phyloP scores from a whole-genome alignment of 352 stramenopile species.

The Phytophthora crassamura region DNA sequence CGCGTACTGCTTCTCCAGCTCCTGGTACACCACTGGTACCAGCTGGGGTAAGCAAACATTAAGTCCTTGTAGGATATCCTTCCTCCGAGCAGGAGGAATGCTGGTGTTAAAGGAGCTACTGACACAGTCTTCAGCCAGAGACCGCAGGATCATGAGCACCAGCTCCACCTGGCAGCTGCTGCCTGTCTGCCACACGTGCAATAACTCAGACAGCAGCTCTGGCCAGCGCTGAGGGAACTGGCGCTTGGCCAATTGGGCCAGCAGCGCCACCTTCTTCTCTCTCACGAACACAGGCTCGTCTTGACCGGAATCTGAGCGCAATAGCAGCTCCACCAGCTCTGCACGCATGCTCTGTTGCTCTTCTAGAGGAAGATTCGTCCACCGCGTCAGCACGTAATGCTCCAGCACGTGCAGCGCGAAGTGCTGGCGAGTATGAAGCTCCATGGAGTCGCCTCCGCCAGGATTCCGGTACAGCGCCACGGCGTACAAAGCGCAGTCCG shows the following conservation, averaged over 20 bases:
- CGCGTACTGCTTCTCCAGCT: constrained; percentile 78
- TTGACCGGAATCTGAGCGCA: constrained; percentile 20
- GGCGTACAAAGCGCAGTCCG: constrained; percentile 76
- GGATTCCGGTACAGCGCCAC: constrained; percentile 78
- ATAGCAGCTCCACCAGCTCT: constrained; percentile 66
- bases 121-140: constrained; percentile 80
- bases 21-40: constrained; percentile 73
- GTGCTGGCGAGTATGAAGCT: constrained; percentile 67
- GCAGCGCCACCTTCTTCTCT: constrained; percentile 80
- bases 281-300: constrained; percentile 71
- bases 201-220: constrained; percentile 65
- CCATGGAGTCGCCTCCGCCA: constrained; percentile 33
- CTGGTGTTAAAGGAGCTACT: constrained; percentile 83
- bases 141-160: constrained; percentile 75
- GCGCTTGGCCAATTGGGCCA: constrained; percentile 78
- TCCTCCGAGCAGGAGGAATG: constrained; percentile 73
- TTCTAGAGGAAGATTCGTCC: constrained; percentile 48
- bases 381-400: constrained; percentile 68
- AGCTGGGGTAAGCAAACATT: constrained; percentile 76
- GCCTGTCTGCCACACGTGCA: constrained; percentile 67
- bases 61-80: constrained; percentile 81
- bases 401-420: constrained; percentile 85
- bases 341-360: constrained; percentile 58
- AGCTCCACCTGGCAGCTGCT: constrained; percentile 62
- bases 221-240: constrained; percentile 88